phyloP scores from a whole-genome alignment of 805 yeast species.

The Candida oleophila region DNA sequence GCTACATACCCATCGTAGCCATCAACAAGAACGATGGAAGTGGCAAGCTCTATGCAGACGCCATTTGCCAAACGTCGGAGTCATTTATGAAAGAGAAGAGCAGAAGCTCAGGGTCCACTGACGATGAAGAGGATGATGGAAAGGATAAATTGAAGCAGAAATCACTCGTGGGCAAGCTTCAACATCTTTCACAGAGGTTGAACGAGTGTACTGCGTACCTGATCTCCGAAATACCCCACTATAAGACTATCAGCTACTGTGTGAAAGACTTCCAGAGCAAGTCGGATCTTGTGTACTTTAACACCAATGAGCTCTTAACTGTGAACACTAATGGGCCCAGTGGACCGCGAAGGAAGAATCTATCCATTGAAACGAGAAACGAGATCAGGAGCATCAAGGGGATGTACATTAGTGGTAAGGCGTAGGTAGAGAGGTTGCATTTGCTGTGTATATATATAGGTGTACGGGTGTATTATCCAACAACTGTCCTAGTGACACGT shows the following conservation, averaged over 20 bases:
- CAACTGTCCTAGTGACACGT: too few relatives aligned
- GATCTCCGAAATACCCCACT: conserved; percentile 31
- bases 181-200: conserved; percentile 19
- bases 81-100: conserved; percentile 15
- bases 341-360: conserved; percentile 20
- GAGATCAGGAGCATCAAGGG: conserved; percentile 44
- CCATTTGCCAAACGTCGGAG: conserved; percentile 36
- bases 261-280: conserved; percentile 36
- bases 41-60: conserved; percentile 35
- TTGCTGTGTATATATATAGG: too few relatives aligned
- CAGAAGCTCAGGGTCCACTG: conserved; percentile 1
- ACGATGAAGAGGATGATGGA: conserved; percentile 14
- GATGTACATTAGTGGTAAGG: conserved; percentile 43
- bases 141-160: conserved; percentile 27
- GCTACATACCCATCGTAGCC: conserved; percentile 40
- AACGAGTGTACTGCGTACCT: conserved; percentile 25
- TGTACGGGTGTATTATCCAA: too few relatives aligned
- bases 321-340: conserved; percentile 10
- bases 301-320: conserved; percentile 28
- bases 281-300: conserved; percentile 34
- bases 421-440: conserved; percentile 9
- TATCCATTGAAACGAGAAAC: conserved; percentile 33
- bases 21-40: conserved; percentile 23
- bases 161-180: conserved; percentile 21
- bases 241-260: conserved; percentile 23